Evolutionary conservation across 2,329 filamentous ascomycete species (phyloP), one percentile per base, ranked within the genome.

Genomic region (Penicillium sp.): DNA sequence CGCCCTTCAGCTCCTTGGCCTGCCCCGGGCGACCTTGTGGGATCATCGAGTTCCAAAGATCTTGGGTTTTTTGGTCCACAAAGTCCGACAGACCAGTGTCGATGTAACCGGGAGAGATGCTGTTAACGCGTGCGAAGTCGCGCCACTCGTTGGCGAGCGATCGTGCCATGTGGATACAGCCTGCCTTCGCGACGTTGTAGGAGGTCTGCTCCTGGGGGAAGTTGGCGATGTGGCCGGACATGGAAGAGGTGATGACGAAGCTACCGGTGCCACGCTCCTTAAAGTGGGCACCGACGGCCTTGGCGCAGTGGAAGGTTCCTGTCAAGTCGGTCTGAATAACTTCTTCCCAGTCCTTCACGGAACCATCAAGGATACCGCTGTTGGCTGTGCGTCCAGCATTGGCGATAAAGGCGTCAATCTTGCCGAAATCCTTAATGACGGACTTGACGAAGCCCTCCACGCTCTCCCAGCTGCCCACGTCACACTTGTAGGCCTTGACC

Each of bases 241-340:
- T 86, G 60, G 78, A 81, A n/a, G 82, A 77, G 33, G 83, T 87
- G 67, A 85, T 82, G 70, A 87, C 75, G 66, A 86, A 79, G 53
- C 77, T 81, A 43, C 83, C 83, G 9, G 75, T 82, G 60, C 81
- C 80, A 54, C 80, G 78, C 72, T 84, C 73, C 71, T 82, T 82
- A 78, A 85, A 86, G 72, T 93, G 86, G 47, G 84, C 80, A 29
- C 90, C 91, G n/a, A 89, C 88, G 18, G 89, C 89, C 75, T 92
- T 88, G 24, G 89, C 89, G 55, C 89, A 95, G 80, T 91, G 82
- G 72, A 89, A 88, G 25, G 80, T 83, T 10, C 90, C 91, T n/a
- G 84, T 93, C 60, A 95, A 78, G 71, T 96, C 95, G 64, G 92
- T 85, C 62, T 87, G 81, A 70, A 95, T 79, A 76, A 95, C 88